These are phyloP conservation scores for Cercospora sp. DNA, from an alignment of 2,329 filamentous ascomycete genomes.

Conservation along the genomic window DNA sequence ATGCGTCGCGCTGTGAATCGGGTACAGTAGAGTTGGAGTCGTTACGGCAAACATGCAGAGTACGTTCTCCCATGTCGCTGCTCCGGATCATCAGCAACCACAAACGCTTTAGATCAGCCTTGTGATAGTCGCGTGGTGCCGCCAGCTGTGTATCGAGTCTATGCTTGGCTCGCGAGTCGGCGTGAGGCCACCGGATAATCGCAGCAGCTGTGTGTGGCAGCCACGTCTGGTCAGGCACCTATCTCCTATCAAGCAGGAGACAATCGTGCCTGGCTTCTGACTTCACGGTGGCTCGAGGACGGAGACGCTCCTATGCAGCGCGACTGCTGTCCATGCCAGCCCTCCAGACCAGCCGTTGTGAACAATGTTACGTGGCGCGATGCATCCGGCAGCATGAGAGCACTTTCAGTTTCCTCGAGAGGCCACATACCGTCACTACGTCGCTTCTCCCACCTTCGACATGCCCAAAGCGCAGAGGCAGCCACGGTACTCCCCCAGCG, in stretches of 20 bases:
- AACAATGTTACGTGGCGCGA: background rate
- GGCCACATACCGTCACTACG: background rate
- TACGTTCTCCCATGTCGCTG: too few relatives aligned
- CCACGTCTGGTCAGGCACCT: background rate
- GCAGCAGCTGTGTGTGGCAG: background rate
- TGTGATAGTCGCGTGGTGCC: too few relatives aligned
- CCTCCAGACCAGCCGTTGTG: background rate
- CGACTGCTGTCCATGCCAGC: background rate
- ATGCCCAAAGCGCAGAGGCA: background rate
- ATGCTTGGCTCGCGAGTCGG: background rate
- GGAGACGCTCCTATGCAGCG: background rate
- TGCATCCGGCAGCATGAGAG: background rate
- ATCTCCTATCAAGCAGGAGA: background rate
- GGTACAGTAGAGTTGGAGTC: too few relatives aligned
- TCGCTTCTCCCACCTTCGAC: background rate
- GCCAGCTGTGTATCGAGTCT: background rate
- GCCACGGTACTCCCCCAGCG: background rate
- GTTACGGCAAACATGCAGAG: too few relatives aligned
- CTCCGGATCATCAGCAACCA: too few relatives aligned
- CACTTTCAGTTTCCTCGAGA: background rate
- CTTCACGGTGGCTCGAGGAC: background rate
- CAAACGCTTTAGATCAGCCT: too few relatives aligned
- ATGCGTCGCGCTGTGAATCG: too few relatives aligned
- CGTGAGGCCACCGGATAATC: background rate
- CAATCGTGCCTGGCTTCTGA: background rate